Evolutionary conservation across 2,329 filamentous ascomycete species (phyloP), one percentile per base, ranked within the genome.

Genomic region (Colletotrichum lini): DNA sequence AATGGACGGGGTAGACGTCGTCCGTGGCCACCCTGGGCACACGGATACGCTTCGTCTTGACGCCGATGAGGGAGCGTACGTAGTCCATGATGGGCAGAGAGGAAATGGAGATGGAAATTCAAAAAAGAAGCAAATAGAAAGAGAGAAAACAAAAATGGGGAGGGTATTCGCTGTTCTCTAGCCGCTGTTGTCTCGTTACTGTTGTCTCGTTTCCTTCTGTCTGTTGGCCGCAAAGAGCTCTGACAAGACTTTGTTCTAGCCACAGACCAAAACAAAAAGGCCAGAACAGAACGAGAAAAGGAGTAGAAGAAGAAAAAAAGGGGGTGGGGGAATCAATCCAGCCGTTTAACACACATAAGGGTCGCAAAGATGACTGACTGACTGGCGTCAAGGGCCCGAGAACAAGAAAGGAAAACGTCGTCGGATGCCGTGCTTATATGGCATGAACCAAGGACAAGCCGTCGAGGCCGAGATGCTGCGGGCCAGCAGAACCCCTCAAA

Each of bases 1-100:
- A 75, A 72, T 79, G 77, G 15, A 81, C 70, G 1, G 81, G 80
- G 8, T 79, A 78, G 13, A 82, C 73, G 7, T 79, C 70, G 21
- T 78, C 74, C 62, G 74, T 69, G 3, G 62, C n/a, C 13, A 73
- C 59, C 47, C 7, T 73, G 12, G 72, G 70, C 42, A 67, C 44
- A 44, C 65, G 66, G 2, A 23, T 50, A 18, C 58, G 52, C 53
- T 63, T 68, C 4, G 64, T 54, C 40, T 57, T 50, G 35, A 45
- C 53, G 12, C 58, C 63, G 44, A 73, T 45, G 21, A 73, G 42
- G 38, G 42, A 26, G 21, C 60, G 54, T 23, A 72, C 15, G 18
- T 60, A 49, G 6, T 72, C 65, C 69, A 72, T 68, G 21, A 45
- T 54, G 18, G 44, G 12, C 9, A 13, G 15, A 38, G 45, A 54